Evolutionary conservation across 345 rosid genomes (phyloP).

Genomic region (Cardamine resedifolia): DNA sequence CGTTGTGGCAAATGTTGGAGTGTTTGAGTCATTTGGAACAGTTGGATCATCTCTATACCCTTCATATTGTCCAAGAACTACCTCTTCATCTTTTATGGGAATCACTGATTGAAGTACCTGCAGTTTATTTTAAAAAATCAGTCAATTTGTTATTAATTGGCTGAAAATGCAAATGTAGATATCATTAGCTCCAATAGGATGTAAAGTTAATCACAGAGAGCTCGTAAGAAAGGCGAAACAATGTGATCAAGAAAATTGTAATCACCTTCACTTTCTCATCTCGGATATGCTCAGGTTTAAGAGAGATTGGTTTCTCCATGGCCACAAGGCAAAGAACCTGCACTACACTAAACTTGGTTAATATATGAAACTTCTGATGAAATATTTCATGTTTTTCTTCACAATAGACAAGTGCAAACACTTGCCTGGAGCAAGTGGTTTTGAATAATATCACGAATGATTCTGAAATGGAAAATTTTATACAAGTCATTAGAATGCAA

Average conservation of each 20-base stretch:
- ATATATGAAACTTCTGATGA: background rate
- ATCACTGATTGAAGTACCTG: conserved; percentile 96
- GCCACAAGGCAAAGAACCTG: conserved; percentile 95
- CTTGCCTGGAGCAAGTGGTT: conserved; percentile 93
- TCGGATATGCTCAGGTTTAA: conserved; percentile 95
- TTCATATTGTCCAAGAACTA: conserved; percentile 93
- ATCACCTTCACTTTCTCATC: conserved; percentile 99
- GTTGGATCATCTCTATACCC: conserved; percentile 95
- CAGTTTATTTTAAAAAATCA: conserved; percentile 27
- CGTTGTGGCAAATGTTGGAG: conserved; percentile 90
- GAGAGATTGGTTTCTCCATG: conserved; percentile 97
- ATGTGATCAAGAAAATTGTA: conserved; percentile 4
- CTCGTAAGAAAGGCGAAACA: conserved; percentile 1
- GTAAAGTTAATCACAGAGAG: background rate
- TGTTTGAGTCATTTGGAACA: conserved; percentile 87
- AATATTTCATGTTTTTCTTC: conserved; percentile 10
- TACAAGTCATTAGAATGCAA: conserved; percentile 27
- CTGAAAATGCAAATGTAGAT: conserved; percentile 7
- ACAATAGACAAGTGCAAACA: background rate
- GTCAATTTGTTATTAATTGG: conserved; percentile 13
- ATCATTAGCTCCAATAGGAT: background rate
- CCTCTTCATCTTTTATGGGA: conserved; percentile 89
- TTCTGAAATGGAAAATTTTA: conserved; percentile 51
- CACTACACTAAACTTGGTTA: conserved; percentile 27
- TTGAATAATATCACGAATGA: conserved; percentile 97